Conservation (phyloP, 1,284 basidiomycete species). For the Leccinum griseonigrum region DNA sequence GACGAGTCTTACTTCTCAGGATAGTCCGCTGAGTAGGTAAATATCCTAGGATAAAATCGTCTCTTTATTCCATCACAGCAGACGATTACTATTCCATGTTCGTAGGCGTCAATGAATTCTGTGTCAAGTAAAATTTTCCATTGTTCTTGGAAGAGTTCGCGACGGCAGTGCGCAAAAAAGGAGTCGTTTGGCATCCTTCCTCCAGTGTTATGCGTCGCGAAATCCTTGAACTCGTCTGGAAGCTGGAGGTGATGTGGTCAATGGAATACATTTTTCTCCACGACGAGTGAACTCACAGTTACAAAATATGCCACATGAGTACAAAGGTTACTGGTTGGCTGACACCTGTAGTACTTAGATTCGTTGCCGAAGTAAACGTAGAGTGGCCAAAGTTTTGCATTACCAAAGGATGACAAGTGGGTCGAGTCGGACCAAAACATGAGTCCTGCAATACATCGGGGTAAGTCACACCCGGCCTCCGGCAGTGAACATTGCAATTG, state of each 20-base stretch:
- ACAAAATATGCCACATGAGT: neutral
- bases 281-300: neutral
- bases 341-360: no score
- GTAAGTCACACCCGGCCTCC: neutral
- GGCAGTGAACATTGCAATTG: neutral
- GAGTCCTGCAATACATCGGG: neutral
- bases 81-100: neutral
- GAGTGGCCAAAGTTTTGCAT: neutral
- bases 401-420: neutral
- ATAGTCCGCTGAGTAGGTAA: neutral
- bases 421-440: neutral
- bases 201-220: neutral
- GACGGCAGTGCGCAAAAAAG: neutral
- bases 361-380: no score
- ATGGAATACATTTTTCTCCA: neutral
- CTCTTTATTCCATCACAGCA: neutral
- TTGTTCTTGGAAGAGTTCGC: neutral
- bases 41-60: neutral
- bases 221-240: neutral
- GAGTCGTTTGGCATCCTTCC: neutral
- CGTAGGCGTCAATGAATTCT: neutral
- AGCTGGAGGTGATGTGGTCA: neutral
- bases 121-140: neutral
- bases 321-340: neutral
- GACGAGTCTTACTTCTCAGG: neutral